These are phyloP conservation scores for Spathaspora gorwiae DNA, from an alignment of 805 yeast species.

Conservation along the genomic window DNA sequence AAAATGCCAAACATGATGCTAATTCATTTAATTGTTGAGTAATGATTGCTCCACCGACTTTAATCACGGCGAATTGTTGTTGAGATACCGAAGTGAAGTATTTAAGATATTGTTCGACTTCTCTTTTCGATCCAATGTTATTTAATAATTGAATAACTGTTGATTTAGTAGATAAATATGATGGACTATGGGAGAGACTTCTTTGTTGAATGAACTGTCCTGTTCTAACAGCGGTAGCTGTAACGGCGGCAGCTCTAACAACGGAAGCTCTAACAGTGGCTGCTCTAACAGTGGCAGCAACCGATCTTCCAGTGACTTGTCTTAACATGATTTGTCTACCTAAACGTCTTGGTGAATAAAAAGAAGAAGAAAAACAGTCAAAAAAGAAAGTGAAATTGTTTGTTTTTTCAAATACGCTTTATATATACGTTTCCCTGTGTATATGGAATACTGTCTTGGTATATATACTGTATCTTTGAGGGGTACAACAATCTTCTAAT, in stretches of 20 bases:
- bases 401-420: too few relatives aligned
- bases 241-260: background rate
- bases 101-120: slow-evolving; percentile 94
- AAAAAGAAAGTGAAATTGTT: too few relatives aligned
- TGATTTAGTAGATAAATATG: slow-evolving; percentile 65
- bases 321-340: slow-evolving; percentile 14
- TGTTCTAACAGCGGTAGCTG: background rate
- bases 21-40: slow-evolving; percentile 90
- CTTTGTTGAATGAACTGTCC: background rate
- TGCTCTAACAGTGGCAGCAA: background rate
- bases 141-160: slow-evolving; percentile 93
- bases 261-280: background rate
- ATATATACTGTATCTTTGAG: too few relatives aligned
- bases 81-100: slow-evolving; percentile 94
- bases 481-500: too few relatives aligned
- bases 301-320: slow-evolving; percentile 11
- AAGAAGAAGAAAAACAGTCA: too few relatives aligned
- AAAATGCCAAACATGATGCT: slow-evolving; percentile 91
- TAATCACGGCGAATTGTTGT: slow-evolving; percentile 97
- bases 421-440: too few relatives aligned
- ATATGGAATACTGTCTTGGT: too few relatives aligned
- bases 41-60: slow-evolving; percentile 98
- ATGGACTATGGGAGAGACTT: background rate
- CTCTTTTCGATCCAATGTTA: slow-evolving; percentile 95
- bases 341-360: background rate